Base-by-base conservation (phyloP, 768 basidiomycete species). In the Tylopilus intermedius region DNA sequence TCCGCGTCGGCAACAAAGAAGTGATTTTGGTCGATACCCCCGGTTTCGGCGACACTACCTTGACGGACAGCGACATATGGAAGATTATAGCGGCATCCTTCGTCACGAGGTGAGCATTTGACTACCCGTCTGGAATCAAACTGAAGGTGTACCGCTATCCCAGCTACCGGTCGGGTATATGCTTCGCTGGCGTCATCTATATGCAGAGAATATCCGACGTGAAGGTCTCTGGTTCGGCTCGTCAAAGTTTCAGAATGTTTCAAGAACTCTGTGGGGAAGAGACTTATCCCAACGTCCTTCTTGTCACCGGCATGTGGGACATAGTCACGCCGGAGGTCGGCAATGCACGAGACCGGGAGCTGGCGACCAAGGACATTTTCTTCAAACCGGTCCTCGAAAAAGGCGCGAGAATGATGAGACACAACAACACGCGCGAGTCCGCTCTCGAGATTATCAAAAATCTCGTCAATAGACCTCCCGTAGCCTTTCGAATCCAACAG, bases 1-100 rank as follows among this genome's bases (percentile, higher is more conserved):
- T 70, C 47, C 30, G 8, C 21, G 32, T 68, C 13, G 58, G 53
- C 43, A 76, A 71, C 0, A 66, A 65, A 27, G 57, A 53, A 27
- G 70, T 83, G 14, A 70, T 71, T 3, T 66, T 84, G n/a, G 73
- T 84, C 47, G 82, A 84, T 56, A 83, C 82, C 0, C 82, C 82
- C 3, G 82, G 82, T 0, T 83, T 83, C 52, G 82, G 82, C 51
- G 80, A 83, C 57, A 77, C 80, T 1, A 60, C 61, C 11, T 65
- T 70, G 53, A 72, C 71, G 47, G 80, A 81, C 55, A 72, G 74
- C 2, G 79, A 78, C 21, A 71, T 82, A 24, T 64, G 81, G 48
- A 74, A 70, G 45, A 73, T 75, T 66, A 80, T 81, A 41, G 74
- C 79, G 57, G 74, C 41, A 11, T 70, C 67, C n/a, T 52, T 68